Evolutionary conservation across 805 yeast genomes (phyloP).

Genomic region (Cyberlindnera japonica): DNA sequence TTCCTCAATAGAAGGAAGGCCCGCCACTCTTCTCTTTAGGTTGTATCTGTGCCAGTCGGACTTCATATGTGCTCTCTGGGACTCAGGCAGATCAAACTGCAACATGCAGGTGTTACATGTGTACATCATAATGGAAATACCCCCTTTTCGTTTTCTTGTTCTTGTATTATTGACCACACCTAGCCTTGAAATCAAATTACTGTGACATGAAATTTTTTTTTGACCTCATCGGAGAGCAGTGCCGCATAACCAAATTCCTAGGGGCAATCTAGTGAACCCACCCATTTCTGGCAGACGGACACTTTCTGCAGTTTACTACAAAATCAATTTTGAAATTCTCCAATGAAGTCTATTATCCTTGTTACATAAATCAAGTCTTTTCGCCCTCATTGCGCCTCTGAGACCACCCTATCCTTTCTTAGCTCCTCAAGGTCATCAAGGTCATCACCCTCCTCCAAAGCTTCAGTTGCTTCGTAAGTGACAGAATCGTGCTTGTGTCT

Average conservation of each 20-base stretch:
- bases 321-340: too few species aligned
- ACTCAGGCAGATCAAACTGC: conserved; percentile 67
- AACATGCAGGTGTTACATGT: conserved; percentile 91
- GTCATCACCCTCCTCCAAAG: conserved; percentile 31
- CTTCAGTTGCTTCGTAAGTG: conserved; percentile 58
- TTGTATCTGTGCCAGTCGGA: conserved; percentile 98
- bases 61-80: conserved; percentile 90
- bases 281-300: too few species aligned
- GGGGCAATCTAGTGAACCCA: too few species aligned
- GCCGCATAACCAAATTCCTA: neutral
- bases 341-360: too few species aligned
- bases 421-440: conserved; percentile 23
- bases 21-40: conserved; percentile 89
- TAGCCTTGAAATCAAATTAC: neutral
- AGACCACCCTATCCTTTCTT: conserved; percentile 5
- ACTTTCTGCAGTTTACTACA: too few species aligned
- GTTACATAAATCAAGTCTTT: too few species aligned
- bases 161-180: neutral
- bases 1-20: conserved; percentile 69
- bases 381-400: neutral
- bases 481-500: conserved; percentile 77
- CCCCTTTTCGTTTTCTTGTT: neutral
- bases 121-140: conserved; percentile 20
- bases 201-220: conserved; percentile 6
- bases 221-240: conserved; percentile 5